These are phyloP conservation scores for Kodamaea fukazawae DNA, from an alignment of 805 yeast genomes.

Conservation along the genomic window DNA sequence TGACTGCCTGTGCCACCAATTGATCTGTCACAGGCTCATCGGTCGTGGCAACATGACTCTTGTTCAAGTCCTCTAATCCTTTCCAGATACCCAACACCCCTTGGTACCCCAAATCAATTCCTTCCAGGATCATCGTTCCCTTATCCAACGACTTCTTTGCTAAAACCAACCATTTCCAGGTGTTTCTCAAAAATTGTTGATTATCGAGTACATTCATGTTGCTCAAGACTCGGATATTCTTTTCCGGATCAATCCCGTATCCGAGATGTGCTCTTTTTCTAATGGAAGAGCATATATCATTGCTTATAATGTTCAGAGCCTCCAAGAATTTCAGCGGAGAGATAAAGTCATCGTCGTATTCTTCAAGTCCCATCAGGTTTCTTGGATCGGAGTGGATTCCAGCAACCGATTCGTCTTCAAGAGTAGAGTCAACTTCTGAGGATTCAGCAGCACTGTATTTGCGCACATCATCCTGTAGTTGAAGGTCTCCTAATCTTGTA, in stretches of 20 bases:
- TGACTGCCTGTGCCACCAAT: conserved; percentile 50
- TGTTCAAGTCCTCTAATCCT: conserved; percentile 54
- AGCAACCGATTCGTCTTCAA: conserved; percentile 28
- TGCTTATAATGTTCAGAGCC: conserved; percentile 48
- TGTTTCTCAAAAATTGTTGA: conserved; percentile 55
- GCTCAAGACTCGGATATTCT: conserved; percentile 60
- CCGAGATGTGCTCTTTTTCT: conserved; percentile 68
- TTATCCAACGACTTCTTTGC: conserved; percentile 63
- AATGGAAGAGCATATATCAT: conserved; percentile 74
- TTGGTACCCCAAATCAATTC: conserved; percentile 76
- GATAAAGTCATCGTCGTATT: conserved; percentile 25
- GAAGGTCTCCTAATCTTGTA: background rate
- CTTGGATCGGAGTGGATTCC: conserved; percentile 4
- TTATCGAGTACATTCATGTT: conserved; percentile 49
- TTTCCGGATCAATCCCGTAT: conserved; percentile 66
- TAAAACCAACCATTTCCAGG: conserved; percentile 89
- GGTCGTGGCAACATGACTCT: conserved; percentile 40
- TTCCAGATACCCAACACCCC: conserved; percentile 93
- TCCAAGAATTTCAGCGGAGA: conserved; percentile 32
- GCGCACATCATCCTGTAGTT: conserved; percentile 12
- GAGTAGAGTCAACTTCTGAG: conserved; percentile 26
- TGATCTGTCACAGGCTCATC: conserved; percentile 29
- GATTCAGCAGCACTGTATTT: conserved; percentile 16
- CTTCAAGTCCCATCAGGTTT: conserved; percentile 12
- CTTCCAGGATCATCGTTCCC: conserved; percentile 65